These are phyloP conservation scores for Trifolium pratense DNA, from an alignment of 306 rosid species.

Conservation along the genomic window DNA sequence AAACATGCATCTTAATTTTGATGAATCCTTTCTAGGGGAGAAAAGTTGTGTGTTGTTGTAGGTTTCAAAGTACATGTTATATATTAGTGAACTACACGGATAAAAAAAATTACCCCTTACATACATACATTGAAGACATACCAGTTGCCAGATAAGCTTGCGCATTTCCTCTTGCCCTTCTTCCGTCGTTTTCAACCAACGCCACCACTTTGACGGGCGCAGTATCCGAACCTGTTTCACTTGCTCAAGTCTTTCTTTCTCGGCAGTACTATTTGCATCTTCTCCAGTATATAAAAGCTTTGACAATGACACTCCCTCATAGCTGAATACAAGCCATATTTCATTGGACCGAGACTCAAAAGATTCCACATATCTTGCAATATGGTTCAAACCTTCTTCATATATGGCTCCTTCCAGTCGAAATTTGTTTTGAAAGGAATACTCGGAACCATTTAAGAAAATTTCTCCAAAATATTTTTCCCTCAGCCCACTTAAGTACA, in stretches of 20 bases:
- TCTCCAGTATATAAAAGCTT: conserved; percentile 80
- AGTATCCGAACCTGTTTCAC: conserved; percentile 65
- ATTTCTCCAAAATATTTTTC: conserved; percentile 93
- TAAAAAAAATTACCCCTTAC: conserved; percentile 12
- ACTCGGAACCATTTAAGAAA: conserved; percentile 65
- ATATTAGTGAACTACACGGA: conserved; percentile 17
- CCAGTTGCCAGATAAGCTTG: conserved; percentile 89
- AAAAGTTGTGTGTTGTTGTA: conserved; percentile 5
- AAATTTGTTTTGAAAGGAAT: conserved; percentile 49
- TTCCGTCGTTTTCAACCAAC: conserved; percentile 91
- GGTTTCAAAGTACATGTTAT: conserved; percentile 15
- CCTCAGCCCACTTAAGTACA: conserved; percentile 89
- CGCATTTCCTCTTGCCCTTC: conserved; percentile 91
- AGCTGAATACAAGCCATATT: conserved; percentile 92
- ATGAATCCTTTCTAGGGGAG: conserved; percentile 9
- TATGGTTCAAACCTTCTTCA: conserved; percentile 93
- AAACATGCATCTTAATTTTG: conserved; percentile 12
- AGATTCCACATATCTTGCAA: conserved; percentile 93
- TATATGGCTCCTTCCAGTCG: conserved; percentile 39
- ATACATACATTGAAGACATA: conserved; percentile 48
- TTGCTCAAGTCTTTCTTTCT: conserved; percentile 57
- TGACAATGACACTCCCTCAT: conserved; percentile 83
- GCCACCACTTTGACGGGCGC: conserved; percentile 96
- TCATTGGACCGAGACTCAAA: conserved; percentile 88
- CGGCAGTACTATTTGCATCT: conserved; percentile 51